Base-by-base conservation (phyloP, 345 rosid genomes). In the Clausena lansium region DNA sequence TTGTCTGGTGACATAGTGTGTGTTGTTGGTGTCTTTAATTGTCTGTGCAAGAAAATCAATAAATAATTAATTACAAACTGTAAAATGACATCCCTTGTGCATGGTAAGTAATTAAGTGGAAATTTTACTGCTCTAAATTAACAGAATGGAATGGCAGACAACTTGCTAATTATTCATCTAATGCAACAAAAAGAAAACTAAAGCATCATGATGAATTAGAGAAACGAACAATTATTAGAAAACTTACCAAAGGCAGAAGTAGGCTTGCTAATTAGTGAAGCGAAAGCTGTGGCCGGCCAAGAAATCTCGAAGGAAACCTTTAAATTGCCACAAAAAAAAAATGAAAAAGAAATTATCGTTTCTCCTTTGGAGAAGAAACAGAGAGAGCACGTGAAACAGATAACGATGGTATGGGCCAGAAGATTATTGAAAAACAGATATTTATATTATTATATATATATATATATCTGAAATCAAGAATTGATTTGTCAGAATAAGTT, bases 251-350 rank as follows among this genome's bases (percentile, higher is more conserved):
- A 73, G 67, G 76, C 69, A 68, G 69, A 72, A 65, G 58, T 22
- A 28, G 67, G 24, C 67, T 25, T 41, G 59, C 35, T 19, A 17
- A 25, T 25, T 73, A 20, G 57, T 27, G 55, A 8, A 36, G 25
- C 10, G 20, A 55, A 7, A 33, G 38, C n/a, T 22, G 36, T 9
- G 33, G 57, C 3, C n/a, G 57, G 25, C 11, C 10, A 3, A 38
- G 68, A 39, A 71, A 71, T 76, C 45, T 77, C 57, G 69, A 77
- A 75, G 64, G 76, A 71, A 84, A 70, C 66, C 83, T 79, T 79
- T 32, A 50, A 75, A 73, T 81, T 52, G 22, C 57, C 22, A 52
- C 2, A 22, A 17, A 52, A 19, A 17, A 5, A 50, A 52, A 52
- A 47, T 2, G 3, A 33, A 33, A 3, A 45, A 45, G n/a, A 3